Evolutionary conservation across 176 grass and related monocot species (phyloP).

Genomic region (Paspalum vaginatum): DNA sequence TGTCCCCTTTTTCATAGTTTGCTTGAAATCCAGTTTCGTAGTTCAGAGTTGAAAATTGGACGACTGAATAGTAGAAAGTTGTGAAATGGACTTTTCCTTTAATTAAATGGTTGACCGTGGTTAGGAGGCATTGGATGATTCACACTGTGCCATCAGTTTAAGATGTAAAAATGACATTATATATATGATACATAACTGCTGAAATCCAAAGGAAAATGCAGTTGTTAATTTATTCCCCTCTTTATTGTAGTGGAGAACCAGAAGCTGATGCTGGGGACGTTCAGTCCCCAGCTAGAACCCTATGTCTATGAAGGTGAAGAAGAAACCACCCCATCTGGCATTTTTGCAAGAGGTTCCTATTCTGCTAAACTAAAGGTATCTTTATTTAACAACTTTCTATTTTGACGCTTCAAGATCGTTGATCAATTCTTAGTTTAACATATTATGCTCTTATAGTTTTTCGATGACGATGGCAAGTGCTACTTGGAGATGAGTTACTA

Average conservation of each 20-base stretch:
- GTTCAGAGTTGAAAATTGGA: too few species aligned
- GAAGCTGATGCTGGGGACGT: conserved; percentile 91
- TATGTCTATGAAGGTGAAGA: conserved; percentile 77
- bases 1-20: too few species aligned
- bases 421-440: not conserved
- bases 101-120: not conserved
- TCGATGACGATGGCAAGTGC: conserved; percentile 86
- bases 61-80: too few species aligned
- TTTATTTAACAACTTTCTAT: not conserved
- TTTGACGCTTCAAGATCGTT: not conserved
- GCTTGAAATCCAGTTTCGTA: too few species aligned
- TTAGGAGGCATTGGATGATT: not conserved
- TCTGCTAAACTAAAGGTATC: conserved; percentile 77
- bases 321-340: conserved; percentile 82
- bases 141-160: not conserved
- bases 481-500: conserved; percentile 92
- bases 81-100: too few species aligned
- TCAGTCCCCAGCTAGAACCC: conserved; percentile 82
- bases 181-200: not conserved
- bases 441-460: conserved; percentile 52
- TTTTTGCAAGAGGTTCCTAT: conserved; percentile 87
- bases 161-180: not conserved
- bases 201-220: not conserved
- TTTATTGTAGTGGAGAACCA: conserved; percentile 71
- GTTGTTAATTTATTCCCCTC: not conserved